Evolutionary conservation across 257 asterid genomes (phyloP).

Genomic region (Jacaranda mimosifolia): DNA sequence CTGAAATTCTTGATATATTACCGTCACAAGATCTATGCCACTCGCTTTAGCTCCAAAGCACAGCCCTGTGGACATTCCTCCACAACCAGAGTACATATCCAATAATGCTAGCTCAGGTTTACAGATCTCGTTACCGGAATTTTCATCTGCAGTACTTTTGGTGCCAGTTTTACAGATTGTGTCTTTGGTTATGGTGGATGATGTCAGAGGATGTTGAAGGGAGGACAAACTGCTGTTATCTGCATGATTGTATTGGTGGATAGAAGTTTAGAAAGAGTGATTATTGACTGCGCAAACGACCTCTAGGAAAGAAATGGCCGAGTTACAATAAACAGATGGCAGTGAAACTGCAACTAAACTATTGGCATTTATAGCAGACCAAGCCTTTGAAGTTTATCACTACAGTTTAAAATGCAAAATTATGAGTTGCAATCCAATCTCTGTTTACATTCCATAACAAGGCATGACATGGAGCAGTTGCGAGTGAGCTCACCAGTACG

Average conservation of each 20-base stretch:
- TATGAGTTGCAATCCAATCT: conserved; percentile 1
- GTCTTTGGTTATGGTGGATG: conserved; percentile 24
- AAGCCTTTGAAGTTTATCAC: conserved; percentile 4
- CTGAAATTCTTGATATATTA: conserved; percentile 31
- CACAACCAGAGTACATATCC: conserved; percentile 66
- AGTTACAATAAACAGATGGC: conserved; percentile 5
- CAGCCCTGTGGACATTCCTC: conserved; percentile 65
- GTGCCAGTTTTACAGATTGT: conserved; percentile 29
- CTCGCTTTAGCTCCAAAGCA: conserved; percentile 53
- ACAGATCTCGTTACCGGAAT: conserved; percentile 5
- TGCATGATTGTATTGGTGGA: conserved; percentile 35
- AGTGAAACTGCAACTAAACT: neutral
- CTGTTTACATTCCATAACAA: neutral
- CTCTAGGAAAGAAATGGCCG: neutral
- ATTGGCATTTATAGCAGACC: conserved; percentile 18
- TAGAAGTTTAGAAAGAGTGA: conserved; percentile 17
- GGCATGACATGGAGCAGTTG: neutral
- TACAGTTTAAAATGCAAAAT: conserved; percentile 2
- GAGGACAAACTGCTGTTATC: conserved; percentile 38
- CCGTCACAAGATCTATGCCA: conserved; percentile 57
- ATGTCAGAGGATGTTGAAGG: conserved; percentile 32
- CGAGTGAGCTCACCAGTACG: neutral
- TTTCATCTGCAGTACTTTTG: conserved; percentile 32
- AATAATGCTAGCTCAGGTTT: conserved; percentile 49
- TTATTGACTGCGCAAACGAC: conserved; percentile 14